Evolutionary conservation across 305 asterid genomes (phyloP).

Genomic region (Fraxinus baroniana): DNA sequence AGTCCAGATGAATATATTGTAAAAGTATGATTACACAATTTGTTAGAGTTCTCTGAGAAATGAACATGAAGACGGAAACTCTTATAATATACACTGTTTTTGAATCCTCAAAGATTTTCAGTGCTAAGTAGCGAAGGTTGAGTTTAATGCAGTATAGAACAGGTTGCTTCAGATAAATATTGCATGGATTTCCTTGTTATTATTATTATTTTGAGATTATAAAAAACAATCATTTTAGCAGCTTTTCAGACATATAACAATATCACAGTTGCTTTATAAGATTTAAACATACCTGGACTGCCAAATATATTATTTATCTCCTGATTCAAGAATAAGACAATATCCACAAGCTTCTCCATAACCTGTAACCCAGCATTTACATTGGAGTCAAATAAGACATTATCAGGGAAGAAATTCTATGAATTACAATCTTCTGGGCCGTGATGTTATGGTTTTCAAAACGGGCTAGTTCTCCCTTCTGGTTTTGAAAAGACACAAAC

Average conservation of each 20-base stretch:
- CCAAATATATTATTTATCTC: conserved; percentile 60
- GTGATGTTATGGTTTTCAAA: not conserved
- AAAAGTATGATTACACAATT: not conserved
- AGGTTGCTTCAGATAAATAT: not conserved
- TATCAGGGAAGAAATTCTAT: conserved; percentile 5
- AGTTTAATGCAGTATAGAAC: not conserved
- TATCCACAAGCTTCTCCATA: conserved; percentile 80
- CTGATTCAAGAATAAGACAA: conserved; percentile 64
- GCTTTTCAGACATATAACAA: not conserved
- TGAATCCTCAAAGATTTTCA: conserved; percentile 12
- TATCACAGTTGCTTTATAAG: not conserved
- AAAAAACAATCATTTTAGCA: not conserved
- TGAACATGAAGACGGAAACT: conserved; percentile 6
- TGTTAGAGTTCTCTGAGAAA: not conserved
- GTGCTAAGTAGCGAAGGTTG: not conserved
- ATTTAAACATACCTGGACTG: conserved; percentile 50
- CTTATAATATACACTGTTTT: not conserved
- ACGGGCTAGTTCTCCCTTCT: not conserved
- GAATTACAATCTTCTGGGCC: not conserved
- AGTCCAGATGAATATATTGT: not conserved
- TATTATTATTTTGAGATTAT: not conserved
- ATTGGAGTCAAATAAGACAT: conserved; percentile 9
- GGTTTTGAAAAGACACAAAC: not conserved
- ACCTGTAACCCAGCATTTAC: conserved; percentile 45
- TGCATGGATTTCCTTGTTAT: not conserved